Base-by-base conservation (phyloP, 805 yeast genomes). In the Ogataea wickerhamii region DNA sequence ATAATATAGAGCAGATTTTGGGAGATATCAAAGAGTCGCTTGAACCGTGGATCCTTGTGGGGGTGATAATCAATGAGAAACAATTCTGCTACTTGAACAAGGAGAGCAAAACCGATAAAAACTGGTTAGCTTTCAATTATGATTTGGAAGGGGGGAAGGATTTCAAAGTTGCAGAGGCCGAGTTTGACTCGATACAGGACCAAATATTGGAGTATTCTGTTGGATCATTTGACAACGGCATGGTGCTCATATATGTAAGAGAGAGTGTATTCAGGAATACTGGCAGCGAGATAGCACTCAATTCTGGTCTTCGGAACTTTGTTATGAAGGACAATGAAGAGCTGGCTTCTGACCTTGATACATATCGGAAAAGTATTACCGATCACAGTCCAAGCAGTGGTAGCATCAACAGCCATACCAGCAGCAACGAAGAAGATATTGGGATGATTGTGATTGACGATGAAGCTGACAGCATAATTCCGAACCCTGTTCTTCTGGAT, bases 31-130 rank as follows among this genome's bases (percentile, higher is more conserved):
- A 51, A 10, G 35, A 28, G 1, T 34, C 44, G 11, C 31, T 58
- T 10, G 71, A 67, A 19, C 70, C 71, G 4, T 67, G 66, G 56
- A 36, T 66, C 5, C 44, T 70, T 3, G 52, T 55, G 10, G 73
- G 73, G 18, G 59, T 64, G 3, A 53, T 68, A 2, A 29, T 67
- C 8, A 56, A 51, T 27, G 58, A 60, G 7, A 39, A 46, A 4
- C 56, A 56, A 17, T 68, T 61, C 41, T 65, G 55, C 23, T 65
- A 52, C 36, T 36, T 54, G 32, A 55, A 47, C 28, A 51, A 44
- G 18, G 25, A 33, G 3, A 27, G 28, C 3, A 46, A 46, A n/a
- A 40, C 36, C 13, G 41, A 35, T 1, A 29, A 46, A 3, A 36
- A 32, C 5, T 69, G 74, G 74, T 34, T 42, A 12, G 42, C 47